Evolutionary conservation across 2,329 filamentous ascomycete species (phyloP).

Genomic region (Colletotrichum tabaci): DNA sequence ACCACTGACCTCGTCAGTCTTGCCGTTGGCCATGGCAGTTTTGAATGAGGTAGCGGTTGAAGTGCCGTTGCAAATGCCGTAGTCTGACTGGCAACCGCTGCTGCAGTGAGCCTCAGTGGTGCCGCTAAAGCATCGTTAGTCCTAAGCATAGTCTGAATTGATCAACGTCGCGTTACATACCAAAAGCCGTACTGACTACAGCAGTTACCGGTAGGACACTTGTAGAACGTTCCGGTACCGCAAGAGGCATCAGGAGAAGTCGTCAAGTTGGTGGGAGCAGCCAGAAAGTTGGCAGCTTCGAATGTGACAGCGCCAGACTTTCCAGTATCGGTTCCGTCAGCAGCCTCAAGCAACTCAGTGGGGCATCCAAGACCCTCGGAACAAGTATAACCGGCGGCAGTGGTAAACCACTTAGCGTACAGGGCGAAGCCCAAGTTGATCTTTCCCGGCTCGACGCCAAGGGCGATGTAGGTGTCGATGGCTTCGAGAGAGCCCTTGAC

Average conservation of each 20-base stretch:
- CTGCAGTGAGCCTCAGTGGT: slow-evolving; percentile 31
- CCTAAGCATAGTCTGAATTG: fast-evolving
- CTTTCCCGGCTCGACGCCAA: slow-evolving; percentile 68
- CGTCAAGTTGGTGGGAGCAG: slow-evolving; percentile 33
- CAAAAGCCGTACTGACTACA: slow-evolving; percentile 40
- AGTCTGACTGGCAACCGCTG: slow-evolving; percentile 36
- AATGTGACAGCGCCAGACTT: slow-evolving; percentile 60
- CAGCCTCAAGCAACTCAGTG: slow-evolving; percentile 71
- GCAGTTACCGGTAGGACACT: slow-evolving; percentile 33
- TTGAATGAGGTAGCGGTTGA: slow-evolving; percentile 54
- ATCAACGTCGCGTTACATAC: neutral
- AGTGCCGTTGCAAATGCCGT: slow-evolving; percentile 37
- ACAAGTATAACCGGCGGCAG: slow-evolving; percentile 63
- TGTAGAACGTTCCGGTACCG: slow-evolving; percentile 34
- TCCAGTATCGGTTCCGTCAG: slow-evolving; percentile 71
- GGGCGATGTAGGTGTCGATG: slow-evolving; percentile 71
- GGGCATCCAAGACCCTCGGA: slow-evolving; percentile 69
- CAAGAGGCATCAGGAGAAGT: slow-evolving; percentile 26
- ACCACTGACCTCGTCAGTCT: slow-evolving; percentile 62
- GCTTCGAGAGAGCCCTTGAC: slow-evolving; percentile 67
- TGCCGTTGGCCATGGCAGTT: slow-evolving; percentile 57
- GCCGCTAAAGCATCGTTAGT: slow-evolving; percentile 1
- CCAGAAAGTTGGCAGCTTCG: slow-evolving; percentile 51
- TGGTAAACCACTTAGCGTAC: slow-evolving; percentile 78
- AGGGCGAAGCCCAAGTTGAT: slow-evolving; percentile 78